Evolutionary conservation across 1,284 basidiomycete species (phyloP).

Genomic region (Boletus subluridellus): DNA sequence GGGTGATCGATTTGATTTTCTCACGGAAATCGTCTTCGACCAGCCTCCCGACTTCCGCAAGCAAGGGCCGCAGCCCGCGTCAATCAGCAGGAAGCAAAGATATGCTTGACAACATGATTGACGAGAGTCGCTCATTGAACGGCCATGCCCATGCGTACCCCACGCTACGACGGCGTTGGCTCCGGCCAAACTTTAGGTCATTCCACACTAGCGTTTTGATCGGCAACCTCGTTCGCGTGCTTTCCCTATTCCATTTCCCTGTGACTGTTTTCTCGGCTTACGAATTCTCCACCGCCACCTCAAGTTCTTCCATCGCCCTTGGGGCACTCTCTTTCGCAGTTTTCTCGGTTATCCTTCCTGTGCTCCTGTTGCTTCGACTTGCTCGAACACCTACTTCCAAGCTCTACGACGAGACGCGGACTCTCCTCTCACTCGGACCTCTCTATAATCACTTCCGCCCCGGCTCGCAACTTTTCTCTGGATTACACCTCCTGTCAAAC

Average conservation of each 20-base stretch:
- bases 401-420: constrained; percentile 91
- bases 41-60: constrained; percentile 25
- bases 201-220: constrained; percentile 76
- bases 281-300: constrained; percentile 33
- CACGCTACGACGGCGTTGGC: constrained; percentile 44
- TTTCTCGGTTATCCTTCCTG: constrained; percentile 77
- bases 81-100: constrained; percentile 53
- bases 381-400: constrained; percentile 81
- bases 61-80: constrained; percentile 53
- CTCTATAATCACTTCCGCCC: constrained; percentile 94
- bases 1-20: constrained; percentile 63
- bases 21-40: constrained; percentile 33
- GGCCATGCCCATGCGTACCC: constrained; percentile 32
- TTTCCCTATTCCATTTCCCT: constrained; percentile 91
- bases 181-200: constrained; percentile 64
- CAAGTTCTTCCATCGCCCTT: constrained; percentile 56
- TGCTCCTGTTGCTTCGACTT: constrained; percentile 71
- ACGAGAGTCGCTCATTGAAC: constrained; percentile 58
- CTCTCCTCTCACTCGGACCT: constrained; percentile 88
- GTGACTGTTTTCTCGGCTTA: constrained; percentile 89
- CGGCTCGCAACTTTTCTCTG: constrained; percentile 86
- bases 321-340: constrained; percentile 75
- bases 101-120: constrained; percentile 43
- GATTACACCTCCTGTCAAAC: constrained; percentile 77
- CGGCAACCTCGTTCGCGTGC: constrained; percentile 87